These are phyloP conservation scores for Lepiota venenata DNA, from an alignment of 768 basidiomycete genomes.

Conservation along the genomic window DNA sequence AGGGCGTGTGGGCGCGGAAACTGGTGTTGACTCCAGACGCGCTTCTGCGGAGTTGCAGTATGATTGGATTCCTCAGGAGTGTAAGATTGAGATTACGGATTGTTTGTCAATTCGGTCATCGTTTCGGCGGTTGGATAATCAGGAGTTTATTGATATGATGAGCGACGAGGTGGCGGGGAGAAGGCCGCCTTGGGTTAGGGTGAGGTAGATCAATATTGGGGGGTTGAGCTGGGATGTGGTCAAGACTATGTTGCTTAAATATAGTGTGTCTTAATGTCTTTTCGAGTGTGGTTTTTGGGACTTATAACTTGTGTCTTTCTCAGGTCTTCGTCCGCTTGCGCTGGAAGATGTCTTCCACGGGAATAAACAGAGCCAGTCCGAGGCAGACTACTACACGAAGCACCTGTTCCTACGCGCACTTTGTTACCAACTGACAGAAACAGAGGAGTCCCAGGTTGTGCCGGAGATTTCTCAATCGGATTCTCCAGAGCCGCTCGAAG, in stretches of 20 bases:
- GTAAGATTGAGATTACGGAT: slow-evolving; percentile 64
- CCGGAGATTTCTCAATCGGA: slow-evolving; percentile 27
- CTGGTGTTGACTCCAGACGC: slow-evolving; percentile 66
- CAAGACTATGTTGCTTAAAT: slow-evolving; percentile 61
- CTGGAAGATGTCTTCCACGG: slow-evolving; percentile 67
- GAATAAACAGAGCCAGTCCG: slow-evolving; percentile 54
- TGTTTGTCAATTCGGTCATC: slow-evolving; percentile 57
- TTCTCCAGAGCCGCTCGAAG: slow-evolving; percentile 29
- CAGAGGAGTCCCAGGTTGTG: slow-evolving; percentile 23
- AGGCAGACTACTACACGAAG: slow-evolving; percentile 65
- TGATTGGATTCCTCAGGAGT: slow-evolving; percentile 55
- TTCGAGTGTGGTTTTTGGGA: neutral
- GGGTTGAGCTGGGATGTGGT: slow-evolving; percentile 74
- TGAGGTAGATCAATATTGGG: slow-evolving; percentile 72
- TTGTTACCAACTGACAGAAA: slow-evolving; percentile 49
- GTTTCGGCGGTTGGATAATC: slow-evolving; percentile 55
- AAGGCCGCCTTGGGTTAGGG: slow-evolving; percentile 60
- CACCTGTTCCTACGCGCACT: slow-evolving; percentile 75
- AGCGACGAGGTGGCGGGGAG: slow-evolving; percentile 37
- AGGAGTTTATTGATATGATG: slow-evolving; percentile 57
- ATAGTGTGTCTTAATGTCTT: slow-evolving; percentile 42
- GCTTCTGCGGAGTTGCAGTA: slow-evolving; percentile 52
- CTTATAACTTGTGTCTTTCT: neutral
- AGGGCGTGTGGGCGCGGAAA: slow-evolving; percentile 56
- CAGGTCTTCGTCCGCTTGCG: slow-evolving; percentile 68